Evolutionary conservation across 1,284 basidiomycete species (phyloP).

Genomic region (Trichosporon sp.): DNA sequence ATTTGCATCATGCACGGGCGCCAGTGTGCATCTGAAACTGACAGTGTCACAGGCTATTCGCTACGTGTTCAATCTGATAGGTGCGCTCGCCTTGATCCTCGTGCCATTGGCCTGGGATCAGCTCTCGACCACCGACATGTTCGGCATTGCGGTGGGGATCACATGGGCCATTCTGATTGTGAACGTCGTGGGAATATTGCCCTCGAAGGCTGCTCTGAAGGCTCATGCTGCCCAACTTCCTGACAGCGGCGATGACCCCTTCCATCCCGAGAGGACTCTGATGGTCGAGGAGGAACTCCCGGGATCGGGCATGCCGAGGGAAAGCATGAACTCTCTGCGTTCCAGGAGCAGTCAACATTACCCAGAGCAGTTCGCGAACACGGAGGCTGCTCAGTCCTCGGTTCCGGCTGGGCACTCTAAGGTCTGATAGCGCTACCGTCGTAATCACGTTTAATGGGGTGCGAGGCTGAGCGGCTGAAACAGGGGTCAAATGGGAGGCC

Average conservation of each 20-base stretch:
- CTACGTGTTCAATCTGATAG: conserved; percentile 14
- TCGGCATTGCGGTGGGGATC: conserved; percentile 24
- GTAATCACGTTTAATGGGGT: background rate
- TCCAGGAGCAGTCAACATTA: background rate
- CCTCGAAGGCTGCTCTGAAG: conserved; percentile 1
- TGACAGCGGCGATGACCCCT: background rate
- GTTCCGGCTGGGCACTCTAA: background rate
- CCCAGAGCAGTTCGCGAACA: background rate
- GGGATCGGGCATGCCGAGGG: background rate
- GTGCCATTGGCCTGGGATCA: conserved; percentile 19
- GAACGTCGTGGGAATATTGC: conserved; percentile 22
- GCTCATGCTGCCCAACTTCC: background rate
- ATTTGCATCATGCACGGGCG: background rate
- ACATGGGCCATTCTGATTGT: conserved; percentile 24
- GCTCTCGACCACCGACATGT: conserved; percentile 16
- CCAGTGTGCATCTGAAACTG: background rate
- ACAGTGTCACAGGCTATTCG: conserved; percentile 19
- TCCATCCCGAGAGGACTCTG: background rate
- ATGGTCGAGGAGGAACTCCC: conserved; percentile 4
- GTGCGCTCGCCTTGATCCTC: conserved; percentile 25
- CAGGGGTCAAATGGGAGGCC: background rate
- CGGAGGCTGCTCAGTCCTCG: background rate
- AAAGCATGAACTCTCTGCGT: background rate
- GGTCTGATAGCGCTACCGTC: background rate
- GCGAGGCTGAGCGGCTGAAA: background rate